These are phyloP conservation scores for Guadua angustifolia DNA, from an alignment of 176 grass and related monocot species.

Conservation along the genomic window DNA sequence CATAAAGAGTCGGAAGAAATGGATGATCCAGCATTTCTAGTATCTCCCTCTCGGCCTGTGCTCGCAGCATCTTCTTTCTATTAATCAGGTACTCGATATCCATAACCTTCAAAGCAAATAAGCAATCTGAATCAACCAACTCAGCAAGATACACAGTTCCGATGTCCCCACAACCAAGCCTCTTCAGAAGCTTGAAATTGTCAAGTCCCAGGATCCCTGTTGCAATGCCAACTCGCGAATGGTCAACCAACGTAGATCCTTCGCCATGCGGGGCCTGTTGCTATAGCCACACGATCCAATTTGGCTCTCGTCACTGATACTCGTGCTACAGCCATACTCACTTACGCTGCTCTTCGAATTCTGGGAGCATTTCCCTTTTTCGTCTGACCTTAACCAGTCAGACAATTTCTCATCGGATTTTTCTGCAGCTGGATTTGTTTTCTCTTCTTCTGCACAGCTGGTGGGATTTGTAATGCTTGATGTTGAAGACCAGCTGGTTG, in stretches of 20 bases:
- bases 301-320: slow-evolving; percentile 65
- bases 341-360: slow-evolving; percentile 90
- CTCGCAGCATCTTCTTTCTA: slow-evolving; percentile 92
- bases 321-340: slow-evolving; percentile 79
- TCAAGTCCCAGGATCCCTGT: slow-evolving; percentile 80
- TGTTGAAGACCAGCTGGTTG: slow-evolving; percentile 55
- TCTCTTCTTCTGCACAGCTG: slow-evolving; percentile 38
- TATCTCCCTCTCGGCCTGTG: slow-evolving; percentile 96
- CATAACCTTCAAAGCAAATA: slow-evolving; percentile 99
- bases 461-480: slow-evolving; percentile 53
- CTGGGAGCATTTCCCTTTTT: slow-evolving; percentile 76
- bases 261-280: slow-evolving; percentile 91
- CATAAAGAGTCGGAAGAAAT: slow-evolving; percentile 93
- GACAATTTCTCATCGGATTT: slow-evolving; percentile 45
- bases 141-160: slow-evolving; percentile 95
- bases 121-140: slow-evolving; percentile 76
- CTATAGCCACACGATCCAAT: slow-evolving; percentile 59
- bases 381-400: slow-evolving; percentile 48
- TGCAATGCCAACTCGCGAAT: slow-evolving; percentile 63
- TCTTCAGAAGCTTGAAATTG: slow-evolving; percentile 95
- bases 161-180: slow-evolving; percentile 96
- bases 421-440: slow-evolving; percentile 34
- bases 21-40: slow-evolving; percentile 95
- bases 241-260: slow-evolving; percentile 82
- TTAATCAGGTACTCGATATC: slow-evolving; percentile 88